Percentiles rank a stretch among this genome's conserved stretches.
Evolutionary conservation across 257 asterid species (phyloP).

Genomic region (Eustoma russellianum): DNA sequence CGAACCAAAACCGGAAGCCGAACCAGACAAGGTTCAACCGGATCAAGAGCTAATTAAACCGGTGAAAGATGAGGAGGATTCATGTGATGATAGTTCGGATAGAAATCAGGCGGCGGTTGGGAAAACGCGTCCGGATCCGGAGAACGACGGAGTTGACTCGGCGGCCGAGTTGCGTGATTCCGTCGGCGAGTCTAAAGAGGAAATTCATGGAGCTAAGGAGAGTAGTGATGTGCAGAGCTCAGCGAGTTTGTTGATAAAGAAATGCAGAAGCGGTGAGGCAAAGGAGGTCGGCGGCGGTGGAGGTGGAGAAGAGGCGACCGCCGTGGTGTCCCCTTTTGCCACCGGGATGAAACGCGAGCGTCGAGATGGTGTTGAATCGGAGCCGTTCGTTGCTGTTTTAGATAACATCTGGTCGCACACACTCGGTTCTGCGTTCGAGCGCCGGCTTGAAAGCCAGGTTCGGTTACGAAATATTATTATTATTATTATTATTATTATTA

Average conservation of each 20-base stretch:
- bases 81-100: slow-evolving; percentile 33
- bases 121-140: background rate
- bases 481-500: no score
- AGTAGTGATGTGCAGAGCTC: slow-evolving; percentile 33
- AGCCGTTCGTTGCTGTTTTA: slow-evolving; percentile 25
- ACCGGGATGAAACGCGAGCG: slow-evolving; percentile 14
- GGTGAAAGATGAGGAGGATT: slow-evolving; percentile 20
- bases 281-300: slow-evolving; percentile 3
- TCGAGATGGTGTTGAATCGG: slow-evolving; percentile 17
- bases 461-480: slow-evolving; percentile 14
- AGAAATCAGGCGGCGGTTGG: slow-evolving; percentile 10
- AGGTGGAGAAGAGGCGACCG: slow-evolving; percentile 9
- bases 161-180: slow-evolving; percentile 23
- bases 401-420: slow-evolving; percentile 30
- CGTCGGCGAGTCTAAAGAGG: slow-evolving; percentile 18
- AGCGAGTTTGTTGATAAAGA: slow-evolving; percentile 18
- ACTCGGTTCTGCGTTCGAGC: slow-evolving; percentile 28
- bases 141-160: slow-evolving; percentile 12
- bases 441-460: slow-evolving; percentile 44
- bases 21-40: slow-evolving; percentile 16
- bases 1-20: slow-evolving; percentile 12
- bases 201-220: slow-evolving; percentile 17
- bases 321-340: slow-evolving; percentile 8
- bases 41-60: slow-evolving; percentile 11
- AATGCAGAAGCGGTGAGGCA: slow-evolving; percentile 8